phyloP scores from a whole-genome alignment of 2,329 filamentous ascomycete genomes.

The Fusarium redolens region DNA sequence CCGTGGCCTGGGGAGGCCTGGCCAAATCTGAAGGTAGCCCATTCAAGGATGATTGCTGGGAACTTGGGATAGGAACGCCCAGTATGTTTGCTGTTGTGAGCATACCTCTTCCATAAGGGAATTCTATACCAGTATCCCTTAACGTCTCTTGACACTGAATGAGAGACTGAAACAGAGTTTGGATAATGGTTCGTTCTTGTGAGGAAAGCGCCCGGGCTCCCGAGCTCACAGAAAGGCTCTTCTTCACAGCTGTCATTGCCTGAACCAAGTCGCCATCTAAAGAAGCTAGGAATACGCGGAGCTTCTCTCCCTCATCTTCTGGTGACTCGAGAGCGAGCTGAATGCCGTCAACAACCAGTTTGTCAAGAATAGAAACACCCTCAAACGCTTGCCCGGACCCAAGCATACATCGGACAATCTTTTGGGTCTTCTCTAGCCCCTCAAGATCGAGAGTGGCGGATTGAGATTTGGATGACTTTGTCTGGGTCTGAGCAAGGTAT shows the following conservation, averaged over 20 bases:
- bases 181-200: fast-evolving
- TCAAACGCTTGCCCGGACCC: not conserved
- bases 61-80: too few species aligned
- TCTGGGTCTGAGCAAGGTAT: not conserved
- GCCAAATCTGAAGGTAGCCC: fast-evolving
- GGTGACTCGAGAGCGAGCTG: not conserved
- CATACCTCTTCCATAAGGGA: not conserved
- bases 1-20: not conserved
- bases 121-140: not conserved
- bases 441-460: fast-evolving
- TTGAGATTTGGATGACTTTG: not conserved
- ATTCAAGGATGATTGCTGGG: too few species aligned
- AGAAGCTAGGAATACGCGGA: not conserved
- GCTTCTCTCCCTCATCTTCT: not conserved
- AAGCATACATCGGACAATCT: not conserved
- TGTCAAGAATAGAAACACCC: not conserved
- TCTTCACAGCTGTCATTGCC: not conserved
- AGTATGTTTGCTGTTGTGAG: not conserved
- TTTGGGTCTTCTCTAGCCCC: not conserved
- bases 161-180: not conserved
- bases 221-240: not conserved
- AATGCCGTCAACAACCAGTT: not conserved
- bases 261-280: not conserved
- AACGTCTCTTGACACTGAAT: not conserved
- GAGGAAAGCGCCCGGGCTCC: not conserved